A percentile compares a stretch with the other conserved stretches of the same genome.
Conservation (phyloP, 495 filamentous ascomycete species). For the Neurospora terricola region DNA sequence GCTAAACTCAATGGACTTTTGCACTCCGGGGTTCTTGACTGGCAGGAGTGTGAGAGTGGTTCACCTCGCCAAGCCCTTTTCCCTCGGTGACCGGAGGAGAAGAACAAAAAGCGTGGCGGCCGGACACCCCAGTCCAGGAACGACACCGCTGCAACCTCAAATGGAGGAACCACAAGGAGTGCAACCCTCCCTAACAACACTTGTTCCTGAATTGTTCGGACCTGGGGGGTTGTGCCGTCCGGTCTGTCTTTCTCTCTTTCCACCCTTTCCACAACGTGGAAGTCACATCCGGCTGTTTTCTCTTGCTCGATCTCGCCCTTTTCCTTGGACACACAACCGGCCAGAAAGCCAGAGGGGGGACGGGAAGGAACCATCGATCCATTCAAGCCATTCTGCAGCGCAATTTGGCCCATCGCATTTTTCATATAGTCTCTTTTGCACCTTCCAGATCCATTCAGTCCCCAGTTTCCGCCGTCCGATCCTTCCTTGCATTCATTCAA, state of each 20-base stretch:
- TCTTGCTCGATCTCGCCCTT: background rate
- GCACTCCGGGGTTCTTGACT: background rate
- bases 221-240: background rate
- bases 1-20: background rate
- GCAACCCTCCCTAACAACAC: conserved; percentile 1
- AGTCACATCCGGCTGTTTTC: conserved; percentile 18
- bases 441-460: background rate
- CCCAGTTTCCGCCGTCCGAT: background rate
- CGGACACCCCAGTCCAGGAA: background rate
- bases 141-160: background rate
- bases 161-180: background rate
- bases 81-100: background rate
- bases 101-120: background rate
- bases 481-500: background rate
- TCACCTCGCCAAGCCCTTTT: background rate
- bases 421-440: background rate
- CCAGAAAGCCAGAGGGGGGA: background rate
- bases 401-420: background rate
- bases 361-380: background rate
- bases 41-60: background rate
- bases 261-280: conserved; percentile 1
- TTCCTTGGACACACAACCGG: background rate
- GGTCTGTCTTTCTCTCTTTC: background rate
- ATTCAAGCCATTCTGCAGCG: background rate
- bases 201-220: conserved; percentile 22